Percentiles rank a stretch among this genome's conserved stretches.
Conservation (phyloP, 257 asterid species). For the Asclepias syriaca region DNA sequence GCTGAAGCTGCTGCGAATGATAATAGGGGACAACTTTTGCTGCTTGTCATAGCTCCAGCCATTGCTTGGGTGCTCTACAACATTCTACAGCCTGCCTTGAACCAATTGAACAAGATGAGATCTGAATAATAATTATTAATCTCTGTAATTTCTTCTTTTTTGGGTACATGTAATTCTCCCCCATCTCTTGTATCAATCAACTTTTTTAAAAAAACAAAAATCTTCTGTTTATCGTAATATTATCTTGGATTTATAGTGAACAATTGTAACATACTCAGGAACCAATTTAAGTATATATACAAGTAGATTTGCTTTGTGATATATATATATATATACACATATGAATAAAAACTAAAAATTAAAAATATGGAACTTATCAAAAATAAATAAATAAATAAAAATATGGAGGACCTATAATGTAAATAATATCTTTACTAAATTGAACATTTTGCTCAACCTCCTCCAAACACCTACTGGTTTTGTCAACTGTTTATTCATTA, state of each 20-base stretch:
- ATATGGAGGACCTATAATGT: no score
- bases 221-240: background rate
- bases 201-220: background rate
- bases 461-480: no score
- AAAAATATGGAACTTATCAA: no score
- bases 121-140: slow-evolving; percentile 21
- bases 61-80: slow-evolving; percentile 74
- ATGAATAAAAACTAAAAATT: no score
- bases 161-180: slow-evolving; percentile 14
- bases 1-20: slow-evolving; percentile 52
- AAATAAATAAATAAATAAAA: no score
- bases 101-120: slow-evolving; percentile 85
- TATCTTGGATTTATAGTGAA: background rate
- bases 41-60: slow-evolving; percentile 85
- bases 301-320: background rate
- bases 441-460: no score
- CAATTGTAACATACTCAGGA: slow-evolving; percentile 11
- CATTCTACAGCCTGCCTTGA: slow-evolving; percentile 89
- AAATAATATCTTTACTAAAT: no score
- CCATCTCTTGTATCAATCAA: slow-evolving; percentile 7
- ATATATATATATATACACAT: no score
- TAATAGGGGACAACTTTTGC: slow-evolving; percentile 74
- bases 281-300: background rate
- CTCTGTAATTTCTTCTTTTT: background rate
- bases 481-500: no score